A percentile compares a stretch with the other conserved stretches of the same genome.
Evolutionary conservation across 1,284 basidiomycete genomes (phyloP).

Genomic region (Cryptococcus maquisensis): DNA sequence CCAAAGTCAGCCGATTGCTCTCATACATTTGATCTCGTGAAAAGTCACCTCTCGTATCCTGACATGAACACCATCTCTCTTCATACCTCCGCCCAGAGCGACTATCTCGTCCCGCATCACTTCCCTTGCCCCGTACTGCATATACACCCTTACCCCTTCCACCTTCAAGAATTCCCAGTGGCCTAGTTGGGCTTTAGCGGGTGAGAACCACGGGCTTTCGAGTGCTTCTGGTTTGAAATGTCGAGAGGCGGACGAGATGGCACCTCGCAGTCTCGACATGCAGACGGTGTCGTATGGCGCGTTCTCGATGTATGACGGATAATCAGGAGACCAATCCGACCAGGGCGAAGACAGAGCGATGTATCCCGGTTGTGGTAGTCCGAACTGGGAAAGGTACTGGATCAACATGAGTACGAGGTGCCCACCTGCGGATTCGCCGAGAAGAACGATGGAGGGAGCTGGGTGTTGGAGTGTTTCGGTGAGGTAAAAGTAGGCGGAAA

Average conservation of each 20-base stretch:
- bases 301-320: constrained; percentile 14
- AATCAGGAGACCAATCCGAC: constrained; percentile 51
- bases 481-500: constrained; percentile 61
- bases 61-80: constrained; percentile 29
- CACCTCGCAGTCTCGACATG: constrained; percentile 4
- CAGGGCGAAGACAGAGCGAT: constrained; percentile 58
- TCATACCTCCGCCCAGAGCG: constrained; percentile 27
- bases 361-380: constrained; percentile 53
- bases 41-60: constrained; percentile 15
- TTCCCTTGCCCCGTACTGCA: constrained; percentile 39
- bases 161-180: constrained; percentile 19
- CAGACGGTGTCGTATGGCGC: constrained; percentile 12
- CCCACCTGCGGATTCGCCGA: constrained; percentile 65
- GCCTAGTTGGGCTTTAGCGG: constrained; percentile 13
- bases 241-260: constrained; percentile 14
- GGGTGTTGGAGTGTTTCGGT: constrained; percentile 47
- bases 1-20: background rate
- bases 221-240: constrained; percentile 11
- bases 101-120: constrained; percentile 32
- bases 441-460: constrained; percentile 56
- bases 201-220: constrained; percentile 20
- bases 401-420: constrained; percentile 56
- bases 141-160: constrained; percentile 20
- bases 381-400: constrained; percentile 22
- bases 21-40: background rate